Base-by-base conservation (phyloP, 441 rosid species). In the Gossypium gossypioides region DNA sequence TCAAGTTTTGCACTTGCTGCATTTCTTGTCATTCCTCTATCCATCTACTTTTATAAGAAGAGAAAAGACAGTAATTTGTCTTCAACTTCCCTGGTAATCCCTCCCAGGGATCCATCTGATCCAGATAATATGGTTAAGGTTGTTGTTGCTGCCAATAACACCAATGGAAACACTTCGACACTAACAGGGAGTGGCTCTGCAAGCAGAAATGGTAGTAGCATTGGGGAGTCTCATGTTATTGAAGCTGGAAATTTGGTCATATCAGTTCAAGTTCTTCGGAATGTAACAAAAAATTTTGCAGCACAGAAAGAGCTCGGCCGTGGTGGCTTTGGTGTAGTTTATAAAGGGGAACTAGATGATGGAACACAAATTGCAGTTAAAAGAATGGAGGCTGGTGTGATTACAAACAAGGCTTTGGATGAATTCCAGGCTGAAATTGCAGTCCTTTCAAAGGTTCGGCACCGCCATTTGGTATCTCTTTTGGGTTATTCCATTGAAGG, bases 271-370 rank as follows among this genome's bases (percentile, higher is more conserved):
- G 91, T 89, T 74, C 91, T 89, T 74, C 79, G 86, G 65, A 83
- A 83, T 0, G 93, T 89, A 72, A 86, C 91, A 4, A 81, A 83
- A 68, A 87, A 84, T 58, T 89, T 89, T 74, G 83, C 88, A 27
- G 64, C 87, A 0, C 85, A 86, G 66, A 89, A 87, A 72, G 91
- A 89, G 81, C 90, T 89, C 34, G 88, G 91, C 12, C 91, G 90
- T 6, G 93, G 93, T 44, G 93, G 93, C 16, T 86, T 89, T 71
- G 93, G 93, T 34, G 93, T 85, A 21, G 93, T 89, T 62, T 89
- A 89, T 40, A 87, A 87, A 68, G 91, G 91, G 60, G 89, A 86
- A 25, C 68, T 89, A 10, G 86, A 86, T 8, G 91, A 86, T 55
- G 89, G 93, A 72, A 87, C 91, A n/a, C 79, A 76, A 69, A 85